phyloP scores from a whole-genome alignment of 768 basidiomycete genomes.

The Auricularia cornea region DNA sequence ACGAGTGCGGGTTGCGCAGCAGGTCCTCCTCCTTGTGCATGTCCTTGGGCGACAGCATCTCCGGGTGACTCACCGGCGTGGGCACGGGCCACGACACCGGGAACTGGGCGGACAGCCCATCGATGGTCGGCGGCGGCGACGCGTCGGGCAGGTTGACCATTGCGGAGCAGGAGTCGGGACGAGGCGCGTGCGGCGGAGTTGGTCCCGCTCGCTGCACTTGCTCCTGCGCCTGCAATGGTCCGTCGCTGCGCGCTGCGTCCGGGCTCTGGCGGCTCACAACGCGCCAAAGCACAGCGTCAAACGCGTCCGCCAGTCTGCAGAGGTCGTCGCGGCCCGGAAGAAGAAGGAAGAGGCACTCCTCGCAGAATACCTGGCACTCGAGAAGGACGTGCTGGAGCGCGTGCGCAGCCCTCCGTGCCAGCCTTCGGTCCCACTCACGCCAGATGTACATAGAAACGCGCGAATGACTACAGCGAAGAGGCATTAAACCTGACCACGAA shows the following conservation, averaged over 20 bases:
- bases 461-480: conserved; percentile 59
- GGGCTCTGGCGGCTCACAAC: background rate
- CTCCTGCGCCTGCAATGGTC: background rate
- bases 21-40: conserved; percentile 90
- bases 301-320: conserved; percentile 47
- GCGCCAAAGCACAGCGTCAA: conserved; percentile 47
- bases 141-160: conserved; percentile 20
- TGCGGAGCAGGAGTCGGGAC: background rate
- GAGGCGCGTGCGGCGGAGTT: background rate
- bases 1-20: conserved; percentile 80
- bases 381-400: conserved; percentile 53
- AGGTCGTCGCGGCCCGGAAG: conserved; percentile 57
- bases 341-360: conserved; percentile 70
- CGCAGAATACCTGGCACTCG: conserved; percentile 60
- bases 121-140: conserved; percentile 39
- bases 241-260: background rate
- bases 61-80: conserved; percentile 66
- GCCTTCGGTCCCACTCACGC: background rate
- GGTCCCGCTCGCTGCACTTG: background rate
- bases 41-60: conserved; percentile 67
- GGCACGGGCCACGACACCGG: conserved; percentile 84
- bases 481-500: conserved; percentile 70
- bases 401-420: conserved; percentile 32
- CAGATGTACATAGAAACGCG: conserved; percentile 53
- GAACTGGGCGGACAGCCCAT: conserved; percentile 52